phyloP scores from a whole-genome alignment of 192 early-diverging fungal species.

The Kickxella alabastrina region DNA sequence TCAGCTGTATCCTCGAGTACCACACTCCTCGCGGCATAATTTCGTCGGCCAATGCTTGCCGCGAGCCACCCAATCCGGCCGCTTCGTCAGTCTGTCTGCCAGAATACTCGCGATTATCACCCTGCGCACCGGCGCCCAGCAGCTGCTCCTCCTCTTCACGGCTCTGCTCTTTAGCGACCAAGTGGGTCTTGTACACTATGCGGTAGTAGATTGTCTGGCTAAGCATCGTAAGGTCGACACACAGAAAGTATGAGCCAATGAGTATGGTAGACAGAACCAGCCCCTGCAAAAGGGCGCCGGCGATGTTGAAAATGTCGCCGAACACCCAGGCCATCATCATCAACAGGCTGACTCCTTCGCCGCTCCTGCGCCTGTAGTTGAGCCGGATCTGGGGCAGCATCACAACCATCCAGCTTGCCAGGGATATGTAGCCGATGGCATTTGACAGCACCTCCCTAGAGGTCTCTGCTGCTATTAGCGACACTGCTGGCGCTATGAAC shows the following conservation, averaged over 20 bases:
- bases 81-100: neutral
- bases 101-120: neutral
- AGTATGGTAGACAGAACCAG: slow-evolving; percentile 69
- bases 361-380: slow-evolving; percentile 74
- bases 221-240: slow-evolving; percentile 65
- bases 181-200: slow-evolving; percentile 29
- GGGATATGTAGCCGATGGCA: slow-evolving; percentile 60
- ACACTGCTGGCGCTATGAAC: too few species aligned
- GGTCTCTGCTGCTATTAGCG: slow-evolving; percentile 1
- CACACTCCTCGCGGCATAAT: slow-evolving; percentile 4
- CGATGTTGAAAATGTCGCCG: slow-evolving; percentile 72
- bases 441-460: slow-evolving; percentile 14
- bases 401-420: slow-evolving; percentile 76
- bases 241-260: slow-evolving; percentile 67
- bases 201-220: slow-evolving; percentile 66
- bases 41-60: too few species aligned
- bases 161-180: slow-evolving; percentile 4
- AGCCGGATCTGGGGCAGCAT: slow-evolving; percentile 77
- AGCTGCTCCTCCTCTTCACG: slow-evolving; percentile 1
- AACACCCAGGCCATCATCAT: slow-evolving; percentile 75
- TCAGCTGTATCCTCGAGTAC: slow-evolving; percentile 5
- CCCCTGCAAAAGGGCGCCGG: slow-evolving; percentile 68
- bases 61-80: neutral
- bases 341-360: slow-evolving; percentile 66
- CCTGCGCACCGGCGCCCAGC: neutral